These are phyloP conservation scores for Termitomyces sp. DNA, from an alignment of 768 basidiomycete species.

Conservation along the genomic window DNA sequence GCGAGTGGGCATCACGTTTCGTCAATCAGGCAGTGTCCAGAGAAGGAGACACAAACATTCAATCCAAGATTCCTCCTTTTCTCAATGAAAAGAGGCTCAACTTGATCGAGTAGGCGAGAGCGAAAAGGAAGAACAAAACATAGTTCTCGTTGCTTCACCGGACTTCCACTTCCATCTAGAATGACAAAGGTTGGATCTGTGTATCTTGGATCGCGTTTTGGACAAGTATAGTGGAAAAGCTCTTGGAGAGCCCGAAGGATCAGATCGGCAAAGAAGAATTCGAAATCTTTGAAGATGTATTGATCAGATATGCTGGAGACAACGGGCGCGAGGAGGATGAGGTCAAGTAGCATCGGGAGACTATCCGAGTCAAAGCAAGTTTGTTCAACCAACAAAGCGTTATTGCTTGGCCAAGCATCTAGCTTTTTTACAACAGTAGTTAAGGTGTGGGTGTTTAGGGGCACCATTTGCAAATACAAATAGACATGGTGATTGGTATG, in stretches of 20 bases:
- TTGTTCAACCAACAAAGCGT: constrained; percentile 5
- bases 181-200: constrained; percentile 7
- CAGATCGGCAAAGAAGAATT: constrained; percentile 8
- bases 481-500: background rate
- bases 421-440: constrained; percentile 4
- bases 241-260: constrained; percentile 6
- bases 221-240: constrained; percentile 3
- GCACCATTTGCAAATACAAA: background rate
- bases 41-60: constrained; percentile 1
- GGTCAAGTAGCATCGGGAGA: constrained; percentile 6
- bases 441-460: background rate
- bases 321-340: constrained; percentile 5
- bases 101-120: constrained; percentile 4
- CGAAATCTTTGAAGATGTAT: constrained; percentile 1
- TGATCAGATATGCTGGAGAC: constrained; percentile 1
- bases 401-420: constrained; percentile 4
- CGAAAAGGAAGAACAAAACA: constrained; percentile 8
- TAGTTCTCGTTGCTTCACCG: constrained; percentile 1
- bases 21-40: background rate
- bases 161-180: constrained; percentile 1
- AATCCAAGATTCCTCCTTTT: background rate
- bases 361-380: constrained; percentile 3
- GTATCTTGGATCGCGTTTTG: constrained; percentile 1
- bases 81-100: constrained; percentile 3
- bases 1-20: background rate